Base-by-base conservation (phyloP, 441 rosid species). In the Jatropha podagrica region DNA sequence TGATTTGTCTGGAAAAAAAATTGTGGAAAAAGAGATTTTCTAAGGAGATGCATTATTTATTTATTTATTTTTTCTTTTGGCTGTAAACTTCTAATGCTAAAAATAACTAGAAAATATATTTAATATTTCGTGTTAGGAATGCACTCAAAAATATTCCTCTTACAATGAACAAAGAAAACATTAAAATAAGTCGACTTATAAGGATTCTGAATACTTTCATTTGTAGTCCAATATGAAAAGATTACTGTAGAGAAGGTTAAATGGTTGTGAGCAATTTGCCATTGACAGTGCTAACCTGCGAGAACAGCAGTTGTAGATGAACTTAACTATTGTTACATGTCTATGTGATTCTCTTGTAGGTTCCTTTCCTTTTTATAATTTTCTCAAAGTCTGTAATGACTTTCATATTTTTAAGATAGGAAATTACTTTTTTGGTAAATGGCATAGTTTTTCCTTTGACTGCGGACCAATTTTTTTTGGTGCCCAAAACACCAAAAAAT, bases 361-460 rank as follows among this genome's bases (percentile, higher is more conserved):
- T 68, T n/a, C 59, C 59, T 32, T 8, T 26, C 42, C 42, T 37
- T 62, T 62, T 14, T 40, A n/a, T 48, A 15, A 67, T n/a, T 67
- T 66, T 7, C 17, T 23, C n/a, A 3, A 65, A 20, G 13, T 65
- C 15, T 15, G 3, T 18, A n/a, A 73, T 32, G 69, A 63, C 64
- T 49, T 48, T 37, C 41, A 20, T 32, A 46, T 62, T 37, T n/a
- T 9, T 13, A 5, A 63, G 41, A 37, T 2, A 9, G 58, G 32
- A 10, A 61, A 2, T 44, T 58, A 7, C n/a, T n/a, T 71, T 71
- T 52, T 26, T 59, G 32, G 15, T 46, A 26, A 23, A 20, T 9
- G 37, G 63, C 65, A 20, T 70, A 26, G 17, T 54, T 72, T 60
- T 51, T 42, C 49, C 67, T 62, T 49, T 73, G n/a, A 63, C 23